Evolutionary conservation across 2,329 filamentous ascomycete genomes (phyloP), one percentile per base, ranked within the genome.

Genomic region (Lasiodiplodia sp.): DNA sequence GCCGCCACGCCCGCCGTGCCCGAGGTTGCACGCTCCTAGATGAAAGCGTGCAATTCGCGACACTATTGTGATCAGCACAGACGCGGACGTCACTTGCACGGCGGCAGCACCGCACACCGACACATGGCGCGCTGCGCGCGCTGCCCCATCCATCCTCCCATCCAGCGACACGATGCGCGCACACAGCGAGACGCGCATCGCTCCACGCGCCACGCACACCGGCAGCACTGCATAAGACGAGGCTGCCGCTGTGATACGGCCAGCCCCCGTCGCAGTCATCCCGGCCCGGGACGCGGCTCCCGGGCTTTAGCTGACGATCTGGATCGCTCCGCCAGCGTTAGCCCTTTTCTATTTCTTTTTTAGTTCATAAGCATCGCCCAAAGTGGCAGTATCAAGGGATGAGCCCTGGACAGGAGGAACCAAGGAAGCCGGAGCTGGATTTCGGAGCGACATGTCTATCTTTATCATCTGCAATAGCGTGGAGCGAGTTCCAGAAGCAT

Each of bases 221-320:
- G 34, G 31, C 69, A 69, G 68, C 71, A 72, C 71, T 47, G 66
- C 68, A 69, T 71, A 68, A 47, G 58, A 68, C 67, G 67, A 67
- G 67, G 25, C 52, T 55, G 52, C 55, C 34, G 47, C 37, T 65
- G 67, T 57, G 68, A 63, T 67, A 55, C 64, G 56, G 70, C 56
- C 67, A 40, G 69, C 69, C 65, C 57, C 71, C 68, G 57, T 70
- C 68, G 70, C 52, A 68, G 68, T 56, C 37, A 58, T 64, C 62
- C 37, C 21, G 37, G 60, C 25, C 55, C 68, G 56, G 66, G 49
- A 49, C 40, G 47, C 23, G 52, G 31, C 31, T 47, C 34, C 40
- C 56, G 37, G 49, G 28, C 28, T 38, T 21, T 52, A 62, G 58
- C 49, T 64, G 67, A 60, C 40, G 52, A 56, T 63, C 66, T 60